These are phyloP conservation scores for Naganishia antarctica DNA, from an alignment of 768 basidiomycete genomes.

Conservation along the genomic window DNA sequence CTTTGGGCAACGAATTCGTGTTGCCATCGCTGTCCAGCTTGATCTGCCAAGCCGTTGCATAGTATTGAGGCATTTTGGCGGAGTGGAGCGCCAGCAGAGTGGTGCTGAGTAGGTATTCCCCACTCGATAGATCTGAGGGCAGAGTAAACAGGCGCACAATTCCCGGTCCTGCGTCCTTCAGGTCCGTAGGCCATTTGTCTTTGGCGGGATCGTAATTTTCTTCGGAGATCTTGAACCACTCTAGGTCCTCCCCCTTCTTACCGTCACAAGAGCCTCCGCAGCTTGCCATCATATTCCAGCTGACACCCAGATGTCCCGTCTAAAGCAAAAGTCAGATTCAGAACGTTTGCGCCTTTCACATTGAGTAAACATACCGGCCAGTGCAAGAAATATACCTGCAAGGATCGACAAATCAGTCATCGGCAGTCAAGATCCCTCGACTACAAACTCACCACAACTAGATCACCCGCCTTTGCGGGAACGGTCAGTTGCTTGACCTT, in stretches of 20 bases:
- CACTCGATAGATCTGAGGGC: background rate
- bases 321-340: background rate
- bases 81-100: slow-evolving; percentile 3
- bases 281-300: slow-evolving; percentile 15
- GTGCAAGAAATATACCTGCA: background rate
- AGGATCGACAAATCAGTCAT: too few relatives aligned
- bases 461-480: background rate
- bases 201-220: background rate
- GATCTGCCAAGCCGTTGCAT: slow-evolving; percentile 1
- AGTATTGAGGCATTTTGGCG: background rate
- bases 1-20: background rate
- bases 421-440: background rate
- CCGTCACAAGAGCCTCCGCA: slow-evolving; percentile 10
- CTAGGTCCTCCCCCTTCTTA: slow-evolving; percentile 2
- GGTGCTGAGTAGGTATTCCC: slow-evolving; percentile 5
- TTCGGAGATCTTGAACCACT: slow-evolving; percentile 23
- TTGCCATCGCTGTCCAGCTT: background rate
- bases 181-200: background rate
- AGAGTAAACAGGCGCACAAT: background rate
- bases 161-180: background rate
- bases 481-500: background rate
- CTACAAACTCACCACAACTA: background rate
- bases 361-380: slow-evolving; percentile 5
- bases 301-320: background rate
- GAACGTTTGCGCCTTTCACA: too few relatives aligned